Evolutionary conservation across 23 red algal genomes (phyloP).

Genomic region (Gracilaria vermiculophylla): DNA sequence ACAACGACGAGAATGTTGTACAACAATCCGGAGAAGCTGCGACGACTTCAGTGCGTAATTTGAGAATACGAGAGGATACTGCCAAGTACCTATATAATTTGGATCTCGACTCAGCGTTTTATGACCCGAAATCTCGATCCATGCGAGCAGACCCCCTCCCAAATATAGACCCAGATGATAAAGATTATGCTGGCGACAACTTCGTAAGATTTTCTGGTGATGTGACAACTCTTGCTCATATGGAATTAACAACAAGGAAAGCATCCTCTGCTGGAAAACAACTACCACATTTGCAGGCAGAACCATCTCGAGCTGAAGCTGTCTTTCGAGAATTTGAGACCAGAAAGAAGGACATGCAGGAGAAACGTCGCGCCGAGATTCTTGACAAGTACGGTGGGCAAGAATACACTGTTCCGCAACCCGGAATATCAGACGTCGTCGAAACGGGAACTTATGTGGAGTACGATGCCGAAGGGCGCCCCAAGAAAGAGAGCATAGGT

Average conservation of each 20-base stretch:
- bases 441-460: constrained; percentile 61
- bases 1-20: constrained; percentile 57
- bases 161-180: constrained; percentile 74
- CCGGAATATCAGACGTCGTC: constrained; percentile 30
- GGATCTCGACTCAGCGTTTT: constrained; percentile 85
- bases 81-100: constrained; percentile 91
- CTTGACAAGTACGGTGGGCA: constrained; percentile 77
- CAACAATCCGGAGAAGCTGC: constrained; percentile 75
- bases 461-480: constrained; percentile 32
- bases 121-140: constrained; percentile 92
- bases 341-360: constrained; percentile 49
- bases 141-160: constrained; percentile 90
- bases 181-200: constrained; percentile 93
- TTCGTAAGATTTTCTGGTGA: constrained; percentile 85
- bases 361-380: constrained; percentile 61
- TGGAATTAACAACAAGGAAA: constrained; percentile 74
- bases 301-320: constrained; percentile 80
- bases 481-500: background rate
- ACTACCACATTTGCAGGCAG: constrained; percentile 84
- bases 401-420: constrained; percentile 47
- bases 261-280: constrained; percentile 44
- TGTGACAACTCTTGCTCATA: constrained; percentile 59
- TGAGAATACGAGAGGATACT: constrained; percentile 93
- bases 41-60: constrained; percentile 63
- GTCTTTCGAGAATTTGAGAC: constrained; percentile 77